These are phyloP conservation scores for Paragyromitra xinjiangensis DNA, from an alignment of 495 filamentous ascomycete species.

Conservation along the genomic window DNA sequence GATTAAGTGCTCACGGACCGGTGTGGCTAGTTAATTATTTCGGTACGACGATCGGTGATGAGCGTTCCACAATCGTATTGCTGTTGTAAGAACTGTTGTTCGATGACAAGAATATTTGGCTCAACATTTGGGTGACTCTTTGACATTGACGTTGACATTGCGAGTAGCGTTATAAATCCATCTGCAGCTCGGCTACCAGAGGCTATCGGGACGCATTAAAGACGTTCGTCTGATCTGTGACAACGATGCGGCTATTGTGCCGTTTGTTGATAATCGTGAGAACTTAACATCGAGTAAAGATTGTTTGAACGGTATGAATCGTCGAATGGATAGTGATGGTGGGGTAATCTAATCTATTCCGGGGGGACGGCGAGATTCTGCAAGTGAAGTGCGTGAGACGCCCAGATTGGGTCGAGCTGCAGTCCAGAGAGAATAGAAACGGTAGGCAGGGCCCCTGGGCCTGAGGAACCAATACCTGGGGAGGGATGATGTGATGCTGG, in stretches of 20 bases:
- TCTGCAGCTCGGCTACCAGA: neutral
- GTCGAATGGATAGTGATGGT: slow-evolving; percentile 22
- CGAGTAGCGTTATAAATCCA: neutral
- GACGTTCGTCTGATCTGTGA: slow-evolving; percentile 20
- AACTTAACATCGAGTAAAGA: slow-evolving; percentile 4
- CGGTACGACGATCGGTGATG: slow-evolving; percentile 22
- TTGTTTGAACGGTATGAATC: slow-evolving; percentile 3
- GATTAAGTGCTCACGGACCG: neutral
- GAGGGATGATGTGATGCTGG: slow-evolving; percentile 33
- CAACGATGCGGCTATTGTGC: slow-evolving; percentile 31
- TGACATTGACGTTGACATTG: neutral
- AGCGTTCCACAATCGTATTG: slow-evolving; percentile 20
- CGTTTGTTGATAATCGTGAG: slow-evolving; percentile 24
- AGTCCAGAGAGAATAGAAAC: slow-evolving; percentile 9
- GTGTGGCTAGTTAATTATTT: slow-evolving; percentile 11
- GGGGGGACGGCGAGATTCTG: neutral
- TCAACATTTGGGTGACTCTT: neutral
- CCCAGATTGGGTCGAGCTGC: neutral
- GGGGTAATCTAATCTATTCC: slow-evolving; percentile 22
- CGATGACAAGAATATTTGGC: slow-evolving; percentile 8
- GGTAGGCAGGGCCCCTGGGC: slow-evolving; percentile 15
- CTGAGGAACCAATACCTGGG: slow-evolving; percentile 25
- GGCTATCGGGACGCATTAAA: neutral
- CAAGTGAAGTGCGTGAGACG: neutral
- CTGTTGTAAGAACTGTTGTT: slow-evolving; percentile 21